These are phyloP conservation scores for Meredithiella fracta DNA, from an alignment of 2,329 filamentous ascomycete genomes.

Conservation along the genomic window DNA sequence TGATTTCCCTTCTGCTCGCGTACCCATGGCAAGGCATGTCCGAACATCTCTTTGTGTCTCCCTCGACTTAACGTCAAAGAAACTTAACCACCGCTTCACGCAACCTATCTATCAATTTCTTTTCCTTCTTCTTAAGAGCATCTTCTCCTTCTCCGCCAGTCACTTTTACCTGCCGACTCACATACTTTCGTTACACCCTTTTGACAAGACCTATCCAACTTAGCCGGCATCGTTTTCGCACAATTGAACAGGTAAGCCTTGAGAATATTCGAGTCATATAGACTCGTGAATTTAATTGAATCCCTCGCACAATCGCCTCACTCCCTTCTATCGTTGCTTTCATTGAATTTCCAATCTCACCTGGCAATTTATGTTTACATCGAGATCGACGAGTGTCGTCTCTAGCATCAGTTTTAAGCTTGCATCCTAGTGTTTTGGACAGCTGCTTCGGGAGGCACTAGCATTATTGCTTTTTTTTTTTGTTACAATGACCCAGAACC, in stretches of 20 bases:
- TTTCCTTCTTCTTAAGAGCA: conserved; percentile 10
- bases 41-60: conserved; percentile 15
- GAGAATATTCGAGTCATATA: neutral
- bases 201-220: conserved; percentile 1
- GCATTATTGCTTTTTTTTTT: neutral
- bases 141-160: neutral
- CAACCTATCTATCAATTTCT: conserved; percentile 4
- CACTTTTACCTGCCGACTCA: neutral
- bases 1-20: conserved; percentile 22
- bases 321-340: neutral
- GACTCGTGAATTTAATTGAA: too few relatives aligned
- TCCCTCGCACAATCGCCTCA: neutral
- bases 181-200: conserved; percentile 4
- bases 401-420: neutral
- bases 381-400: neutral
- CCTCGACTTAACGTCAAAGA: conserved; percentile 9
- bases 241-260: neutral
- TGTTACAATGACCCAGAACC: neutral
- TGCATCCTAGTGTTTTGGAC: neutral
- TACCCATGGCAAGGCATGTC: conserved; percentile 15
- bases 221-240: neutral
- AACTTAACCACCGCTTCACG: conserved; percentile 13
- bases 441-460: neutral
- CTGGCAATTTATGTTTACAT: neutral
- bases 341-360: neutral